A percentile compares a stretch with the other conserved stretches of the same genome.
phyloP scores from a whole-genome alignment of 371 early-diverging fungal species.

The Mortierella sp. region DNA sequence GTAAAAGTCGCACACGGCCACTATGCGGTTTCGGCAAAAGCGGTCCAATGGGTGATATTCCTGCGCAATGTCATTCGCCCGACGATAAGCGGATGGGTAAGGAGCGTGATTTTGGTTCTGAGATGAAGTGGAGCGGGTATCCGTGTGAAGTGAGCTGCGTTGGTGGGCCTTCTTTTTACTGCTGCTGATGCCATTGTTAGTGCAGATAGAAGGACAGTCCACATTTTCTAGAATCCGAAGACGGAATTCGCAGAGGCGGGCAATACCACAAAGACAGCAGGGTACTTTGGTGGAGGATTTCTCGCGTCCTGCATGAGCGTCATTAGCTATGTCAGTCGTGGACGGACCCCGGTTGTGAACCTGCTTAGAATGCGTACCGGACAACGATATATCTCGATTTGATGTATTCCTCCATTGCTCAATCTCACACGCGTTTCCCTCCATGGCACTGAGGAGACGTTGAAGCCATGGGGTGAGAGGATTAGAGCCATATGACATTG shows the following conservation, averaged over 20 bases:
- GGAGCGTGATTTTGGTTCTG: no score
- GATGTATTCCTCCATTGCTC: conserved; percentile 18
- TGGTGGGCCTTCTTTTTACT: no score
- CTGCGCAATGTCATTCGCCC: neutral
- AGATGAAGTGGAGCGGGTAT: no score
- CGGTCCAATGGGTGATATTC: conserved; percentile 86
- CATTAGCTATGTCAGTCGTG: neutral
- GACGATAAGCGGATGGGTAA: neutral
- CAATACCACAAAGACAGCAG: conserved; percentile 37
- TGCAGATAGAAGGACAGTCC: conserved; percentile 31
- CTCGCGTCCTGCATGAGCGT: neutral
- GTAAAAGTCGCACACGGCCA: conserved; percentile 94
- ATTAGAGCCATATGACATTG: neutral
- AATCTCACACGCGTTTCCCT: conserved; percentile 41
- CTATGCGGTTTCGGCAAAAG: conserved; percentile 88
- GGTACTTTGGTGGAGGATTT: neutral
- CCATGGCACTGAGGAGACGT: conserved; percentile 36
- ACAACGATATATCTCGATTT: neutral
- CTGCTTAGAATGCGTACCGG: no score
- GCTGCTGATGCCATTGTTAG: conserved; percentile 54
- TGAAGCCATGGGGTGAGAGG: conserved; percentile 17
- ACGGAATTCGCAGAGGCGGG: conserved; percentile 37
- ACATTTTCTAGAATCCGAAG: conserved; percentile 41
- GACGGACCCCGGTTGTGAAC: no score
- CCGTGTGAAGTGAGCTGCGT: neutral